phyloP scores from a whole-genome alignment of 164 flowering plant genomes.

The Annona cherimola region DNA sequence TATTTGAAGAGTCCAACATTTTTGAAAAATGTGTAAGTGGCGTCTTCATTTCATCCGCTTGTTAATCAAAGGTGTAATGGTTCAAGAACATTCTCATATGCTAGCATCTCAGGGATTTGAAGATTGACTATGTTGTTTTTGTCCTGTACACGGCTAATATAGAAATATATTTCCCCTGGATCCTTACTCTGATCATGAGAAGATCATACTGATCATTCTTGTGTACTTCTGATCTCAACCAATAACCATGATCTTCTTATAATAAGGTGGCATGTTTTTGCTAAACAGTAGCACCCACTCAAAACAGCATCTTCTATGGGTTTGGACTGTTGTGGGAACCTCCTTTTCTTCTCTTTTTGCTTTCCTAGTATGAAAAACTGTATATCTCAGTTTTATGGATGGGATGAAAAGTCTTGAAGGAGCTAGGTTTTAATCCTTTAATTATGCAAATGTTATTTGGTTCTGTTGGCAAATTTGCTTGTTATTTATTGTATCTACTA shows the following conservation, averaged over 20 bases:
- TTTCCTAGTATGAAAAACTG: neutral
- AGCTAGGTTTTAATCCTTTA: no score
- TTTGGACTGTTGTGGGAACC: no score
- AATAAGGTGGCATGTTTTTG: neutral
- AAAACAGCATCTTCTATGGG: no score
- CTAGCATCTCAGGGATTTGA: neutral
- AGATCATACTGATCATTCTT: no score
- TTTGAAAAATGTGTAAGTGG: conserved; percentile 9
- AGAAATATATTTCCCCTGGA: neutral
- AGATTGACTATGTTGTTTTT: neutral
- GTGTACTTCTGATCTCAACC: no score
- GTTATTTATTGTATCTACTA: neutral
- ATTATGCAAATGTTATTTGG: no score
- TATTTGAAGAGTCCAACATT: conserved; percentile 2
- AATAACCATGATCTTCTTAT: neutral
- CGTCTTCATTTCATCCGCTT: neutral
- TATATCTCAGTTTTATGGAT: no score
- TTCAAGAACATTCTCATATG: neutral
- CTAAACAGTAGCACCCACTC: no score
- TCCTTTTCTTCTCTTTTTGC: neutral
- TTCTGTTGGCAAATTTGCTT: neutral
- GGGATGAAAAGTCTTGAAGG: no score
- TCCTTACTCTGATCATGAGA: no score
- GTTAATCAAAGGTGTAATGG: neutral
- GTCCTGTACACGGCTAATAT: neutral